Conservation (phyloP, 1,284 basidiomycete species). For the Microbotryum saponariae region DNA sequence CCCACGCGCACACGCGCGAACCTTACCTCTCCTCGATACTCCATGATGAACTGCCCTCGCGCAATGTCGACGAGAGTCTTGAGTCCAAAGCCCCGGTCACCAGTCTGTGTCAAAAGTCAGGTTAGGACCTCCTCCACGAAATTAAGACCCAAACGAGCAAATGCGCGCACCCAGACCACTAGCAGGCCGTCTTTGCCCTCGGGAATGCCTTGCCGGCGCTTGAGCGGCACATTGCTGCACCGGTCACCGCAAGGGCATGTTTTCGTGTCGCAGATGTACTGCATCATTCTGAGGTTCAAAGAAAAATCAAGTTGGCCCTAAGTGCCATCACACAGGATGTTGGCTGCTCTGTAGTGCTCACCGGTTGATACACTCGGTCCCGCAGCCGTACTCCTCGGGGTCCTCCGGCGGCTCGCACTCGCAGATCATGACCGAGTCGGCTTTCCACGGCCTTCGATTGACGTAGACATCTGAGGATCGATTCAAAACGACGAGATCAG, state of each 20-base stretch:
- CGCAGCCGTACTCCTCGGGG: constrained; percentile 39
- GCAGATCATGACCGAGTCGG: constrained; percentile 38
- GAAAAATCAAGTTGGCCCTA: background rate
- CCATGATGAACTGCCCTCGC: constrained; percentile 45
- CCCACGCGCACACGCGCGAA: background rate
- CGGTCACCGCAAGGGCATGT: constrained; percentile 43
- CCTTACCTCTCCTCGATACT: constrained; percentile 46
- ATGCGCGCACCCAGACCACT: constrained; percentile 26
- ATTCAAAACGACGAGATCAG: background rate
- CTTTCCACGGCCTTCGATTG: constrained; percentile 12
- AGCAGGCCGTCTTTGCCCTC: constrained; percentile 34
- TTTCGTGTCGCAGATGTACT: constrained; percentile 44
- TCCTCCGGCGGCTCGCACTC: constrained; percentile 35
- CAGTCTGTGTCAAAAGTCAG: constrained; percentile 37
- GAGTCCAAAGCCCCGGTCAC: constrained; percentile 45
- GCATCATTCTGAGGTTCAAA: constrained; percentile 39
- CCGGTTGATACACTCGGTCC: constrained; percentile 45
- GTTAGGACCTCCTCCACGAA: background rate
- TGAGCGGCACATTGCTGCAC: constrained; percentile 32
- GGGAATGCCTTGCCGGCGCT: constrained; percentile 39
- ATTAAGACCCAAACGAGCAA: no score
- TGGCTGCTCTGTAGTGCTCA: constrained; percentile 10
- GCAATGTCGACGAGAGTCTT: constrained; percentile 42
- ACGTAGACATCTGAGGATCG: constrained; percentile 19
- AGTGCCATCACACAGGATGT: background rate